phyloP scores from a whole-genome alignment of 345 rosid genomes.

The Hirschfeldia incana region DNA sequence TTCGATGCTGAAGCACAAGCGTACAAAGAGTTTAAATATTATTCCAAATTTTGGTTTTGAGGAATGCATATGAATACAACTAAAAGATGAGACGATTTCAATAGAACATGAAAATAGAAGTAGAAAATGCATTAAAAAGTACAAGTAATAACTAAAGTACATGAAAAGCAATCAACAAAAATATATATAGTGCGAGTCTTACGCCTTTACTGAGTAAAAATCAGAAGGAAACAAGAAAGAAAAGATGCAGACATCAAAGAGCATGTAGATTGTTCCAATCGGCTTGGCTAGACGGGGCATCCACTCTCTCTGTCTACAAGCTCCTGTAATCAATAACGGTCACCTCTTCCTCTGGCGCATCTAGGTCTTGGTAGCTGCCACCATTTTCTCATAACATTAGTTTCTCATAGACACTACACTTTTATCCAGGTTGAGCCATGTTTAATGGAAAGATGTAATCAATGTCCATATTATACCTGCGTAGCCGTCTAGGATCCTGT shows the following conservation, averaged over 20 bases:
- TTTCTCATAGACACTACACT: neutral
- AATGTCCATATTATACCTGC: constrained; percentile 64
- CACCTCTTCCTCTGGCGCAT: constrained; percentile 97
- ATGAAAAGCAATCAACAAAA: neutral
- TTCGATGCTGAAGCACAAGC: too few relatives aligned
- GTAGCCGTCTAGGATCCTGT: constrained; percentile 94
- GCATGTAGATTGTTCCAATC: neutral
- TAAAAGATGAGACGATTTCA: too few relatives aligned
- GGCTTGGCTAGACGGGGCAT: neutral
- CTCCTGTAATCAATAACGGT: constrained; percentile 98
- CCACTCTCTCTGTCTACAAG: constrained; percentile 50
- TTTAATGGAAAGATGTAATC: neutral
- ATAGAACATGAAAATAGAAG: neutral
- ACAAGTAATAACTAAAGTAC: neutral
- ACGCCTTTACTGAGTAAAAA: neutral
- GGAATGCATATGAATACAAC: too few relatives aligned
- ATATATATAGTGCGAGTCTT: neutral
- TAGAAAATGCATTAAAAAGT: neutral
- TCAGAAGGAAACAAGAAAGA: neutral
- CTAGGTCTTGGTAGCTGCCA: constrained; percentile 95
- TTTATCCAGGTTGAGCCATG: neutral
- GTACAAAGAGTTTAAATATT: too few relatives aligned
- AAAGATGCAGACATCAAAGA: neutral
- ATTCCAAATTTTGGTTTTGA: too few relatives aligned
- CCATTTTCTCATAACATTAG: constrained; percentile 16